Evolutionary conservation across 768 basidiomycete genomes (phyloP).

Genomic region (Rhizopogon vesiculosus): DNA sequence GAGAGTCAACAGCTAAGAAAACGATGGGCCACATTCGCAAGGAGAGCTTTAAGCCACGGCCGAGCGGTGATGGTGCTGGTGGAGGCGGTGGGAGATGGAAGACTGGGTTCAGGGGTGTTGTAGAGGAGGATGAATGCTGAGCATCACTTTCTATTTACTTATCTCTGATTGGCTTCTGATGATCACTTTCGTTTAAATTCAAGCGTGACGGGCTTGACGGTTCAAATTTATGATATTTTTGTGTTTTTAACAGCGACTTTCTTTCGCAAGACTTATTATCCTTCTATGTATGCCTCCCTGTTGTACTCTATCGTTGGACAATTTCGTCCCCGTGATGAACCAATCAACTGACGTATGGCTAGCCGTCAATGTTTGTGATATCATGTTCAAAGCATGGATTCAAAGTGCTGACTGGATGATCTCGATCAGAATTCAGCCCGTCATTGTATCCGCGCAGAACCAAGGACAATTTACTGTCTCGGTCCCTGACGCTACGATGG

Average conservation of each 20-base stretch:
- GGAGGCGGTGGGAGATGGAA: constrained; percentile 1
- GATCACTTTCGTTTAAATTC: background rate
- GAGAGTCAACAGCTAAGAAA: constrained; percentile 18
- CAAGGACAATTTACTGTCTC: too few species aligned
- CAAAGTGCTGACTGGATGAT: too few species aligned
- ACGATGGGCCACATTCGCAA: constrained; percentile 52
- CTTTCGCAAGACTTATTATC: background rate
- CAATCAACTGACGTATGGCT: too few species aligned
- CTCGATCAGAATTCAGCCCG: too few species aligned
- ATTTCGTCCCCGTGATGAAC: background rate
- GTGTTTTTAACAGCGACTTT: background rate
- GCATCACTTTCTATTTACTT: background rate
- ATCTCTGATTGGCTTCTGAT: background rate
- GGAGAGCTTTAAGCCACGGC: constrained; percentile 82
- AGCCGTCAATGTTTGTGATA: too few species aligned
- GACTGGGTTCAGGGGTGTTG: constrained; percentile 35
- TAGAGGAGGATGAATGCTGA: constrained; percentile 46
- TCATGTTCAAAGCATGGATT: too few species aligned
- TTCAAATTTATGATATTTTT: background rate
- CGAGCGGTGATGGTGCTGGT: constrained; percentile 54
- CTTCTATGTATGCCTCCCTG: background rate
- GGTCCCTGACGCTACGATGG: too few species aligned
- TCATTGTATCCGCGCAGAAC: too few species aligned
- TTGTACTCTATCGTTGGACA: background rate
- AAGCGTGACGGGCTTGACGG: background rate